Conservation (phyloP, 192 early-diverging fungal species). For the Backusella luteola region DNA sequence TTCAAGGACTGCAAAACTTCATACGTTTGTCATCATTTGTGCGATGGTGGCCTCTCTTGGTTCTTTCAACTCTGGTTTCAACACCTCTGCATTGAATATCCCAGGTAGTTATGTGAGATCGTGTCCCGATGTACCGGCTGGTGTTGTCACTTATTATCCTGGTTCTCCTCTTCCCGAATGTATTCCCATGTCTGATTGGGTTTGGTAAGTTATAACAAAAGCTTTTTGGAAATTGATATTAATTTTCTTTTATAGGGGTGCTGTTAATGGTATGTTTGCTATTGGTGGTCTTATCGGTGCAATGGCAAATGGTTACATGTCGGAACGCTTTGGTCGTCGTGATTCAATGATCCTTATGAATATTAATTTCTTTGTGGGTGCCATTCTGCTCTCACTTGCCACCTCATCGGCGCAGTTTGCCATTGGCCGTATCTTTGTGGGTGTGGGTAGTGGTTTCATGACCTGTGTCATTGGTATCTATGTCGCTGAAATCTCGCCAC, state of each 20-base stretch:
- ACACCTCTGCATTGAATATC: slow-evolving; percentile 47
- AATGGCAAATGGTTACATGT: slow-evolving; percentile 56
- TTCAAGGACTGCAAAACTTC: slow-evolving; percentile 11
- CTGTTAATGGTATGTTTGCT: slow-evolving; percentile 56
- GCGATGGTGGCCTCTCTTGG: slow-evolving; percentile 26
- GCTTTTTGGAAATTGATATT: no score
- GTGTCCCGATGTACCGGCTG: slow-evolving; percentile 39
- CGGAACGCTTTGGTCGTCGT: slow-evolving; percentile 62
- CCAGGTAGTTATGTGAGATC: slow-evolving; percentile 55
- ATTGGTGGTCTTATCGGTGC: slow-evolving; percentile 67
- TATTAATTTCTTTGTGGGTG: slow-evolving; percentile 46
- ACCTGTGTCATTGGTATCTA: slow-evolving; percentile 55
- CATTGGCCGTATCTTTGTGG: slow-evolving; percentile 49
- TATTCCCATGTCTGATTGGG: slow-evolving; percentile 36
- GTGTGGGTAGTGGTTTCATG: slow-evolving; percentile 55
- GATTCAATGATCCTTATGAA: slow-evolving; percentile 53
- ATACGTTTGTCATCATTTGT: slow-evolving; percentile 30
- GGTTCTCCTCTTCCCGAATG: slow-evolving; percentile 32
- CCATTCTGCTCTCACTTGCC: slow-evolving; percentile 37
- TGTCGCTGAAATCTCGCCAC: slow-evolving; percentile 54
- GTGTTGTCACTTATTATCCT: slow-evolving; percentile 27
- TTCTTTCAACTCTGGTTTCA: slow-evolving; percentile 33
- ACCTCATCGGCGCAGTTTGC: slow-evolving; percentile 30
- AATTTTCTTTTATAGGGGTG: slow-evolving; percentile 37
- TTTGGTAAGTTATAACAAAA: slow-evolving; percentile 36